Base-by-base conservation (phyloP, 192 early-diverging fungal species). In the Phlyctochytrium arcticum region DNA sequence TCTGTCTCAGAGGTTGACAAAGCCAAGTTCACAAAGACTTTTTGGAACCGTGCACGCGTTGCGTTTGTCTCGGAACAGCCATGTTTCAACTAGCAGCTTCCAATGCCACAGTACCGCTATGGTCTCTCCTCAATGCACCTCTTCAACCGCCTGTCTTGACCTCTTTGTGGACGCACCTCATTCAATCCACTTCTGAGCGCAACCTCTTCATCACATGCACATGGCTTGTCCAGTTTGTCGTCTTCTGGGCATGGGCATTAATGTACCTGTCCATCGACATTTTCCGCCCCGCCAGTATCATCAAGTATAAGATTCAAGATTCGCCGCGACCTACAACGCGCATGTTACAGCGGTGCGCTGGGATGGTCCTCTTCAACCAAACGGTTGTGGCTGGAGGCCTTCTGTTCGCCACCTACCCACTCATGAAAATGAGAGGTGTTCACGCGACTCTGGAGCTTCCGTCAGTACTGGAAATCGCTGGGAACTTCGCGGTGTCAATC, bases 401-500 rank as follows among this genome's bases (percentile, higher is more conserved):
- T 19, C 19, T 35, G 15, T 31, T 10, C n/a, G 30, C 54, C 21
- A 35, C 48, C 2, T 63, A 63, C 49, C 48, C 48, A 10, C 15
- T 54, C 3, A 63, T 63, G 61, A 17, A 24, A 21, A 10, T 30
- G 4, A 21, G 29, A 12, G 49, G 49, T 12, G 42, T 63, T 27
- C 42, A 46, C 44, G 6, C 29, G 4, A 24, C 36, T 10, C 23
- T 23, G 8, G 12, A n/a, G 12, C 29, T 60, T n/a, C 58, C 58
- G 39, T 48, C 58, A 30, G 10, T 30, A 2, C 39, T 63, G 27
- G 61, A 63, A 54, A 10, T 36, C 34, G 24, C 21, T 21, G 10
- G 29, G 54, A 44, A 78, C 85, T 33, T 76, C 79, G 19, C 71
- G 15, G 35, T 90, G 60, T 96, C 90, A 68, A 84, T 98, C 50